Evolutionary conservation across 208 protist species (phyloP), one percentile per base, ranked within the genome.

Genomic region (Crithidia bombi): DNA sequence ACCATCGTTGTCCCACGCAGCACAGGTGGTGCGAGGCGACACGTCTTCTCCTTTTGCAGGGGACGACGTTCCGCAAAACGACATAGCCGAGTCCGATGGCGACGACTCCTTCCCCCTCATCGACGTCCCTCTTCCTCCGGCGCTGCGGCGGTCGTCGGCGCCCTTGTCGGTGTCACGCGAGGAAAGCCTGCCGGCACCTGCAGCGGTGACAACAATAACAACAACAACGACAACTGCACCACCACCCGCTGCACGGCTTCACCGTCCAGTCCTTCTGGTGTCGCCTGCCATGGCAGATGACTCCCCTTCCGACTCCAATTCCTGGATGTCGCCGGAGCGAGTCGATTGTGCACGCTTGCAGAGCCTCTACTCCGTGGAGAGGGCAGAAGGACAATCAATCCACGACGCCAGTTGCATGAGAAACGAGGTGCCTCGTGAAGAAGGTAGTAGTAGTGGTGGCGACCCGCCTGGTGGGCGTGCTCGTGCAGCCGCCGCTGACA

Each of bases 281-380:
- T 68, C 61, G 0, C 61, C 43, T 1, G 30, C 52, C 0, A 50
- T 41, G 56, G 39, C 6, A 33, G 61, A 57, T 0, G 69, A 64
- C 25, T 69, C 54, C n/a, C 33, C 62, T 19, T 32, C 19, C 26
- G 28, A 19, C 6, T 23, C 28, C 9, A 38, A 59, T 7, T 36
- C 33, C 1, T 49, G 61, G 63, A 30, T 46, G 21, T 47, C 46
- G 26, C 56, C 38, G 23, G 35, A 33, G 11, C 43, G 39, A 9
- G 17, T 11, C 28, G 17, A 51, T 1, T 17, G 5, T 5, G 23
- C 26, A 23, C n/a, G 54, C 44, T 23, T 10, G 3, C 43, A 30
- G n/a, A 65, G 41, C 26, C 58, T 15, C 26, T 1, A 2, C 26
- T 65, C 58, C 0, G 5, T 26, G 19, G 19, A 32, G 21, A 43